phyloP scores from a whole-genome alignment of 2,329 filamentous ascomycete species.

The Claviceps maximensis region DNA sequence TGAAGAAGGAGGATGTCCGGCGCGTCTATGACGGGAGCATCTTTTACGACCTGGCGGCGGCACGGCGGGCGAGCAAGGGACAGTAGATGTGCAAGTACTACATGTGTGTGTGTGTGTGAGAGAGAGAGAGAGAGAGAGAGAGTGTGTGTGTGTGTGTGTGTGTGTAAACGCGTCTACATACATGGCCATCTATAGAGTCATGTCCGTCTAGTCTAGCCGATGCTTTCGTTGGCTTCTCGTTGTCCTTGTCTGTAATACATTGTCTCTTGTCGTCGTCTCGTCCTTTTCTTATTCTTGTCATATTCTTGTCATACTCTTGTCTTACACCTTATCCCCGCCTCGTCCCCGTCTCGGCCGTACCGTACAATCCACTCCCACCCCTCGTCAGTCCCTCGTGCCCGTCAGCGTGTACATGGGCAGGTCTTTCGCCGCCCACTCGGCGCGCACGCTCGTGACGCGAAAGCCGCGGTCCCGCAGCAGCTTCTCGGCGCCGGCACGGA shows the following conservation, averaged over 20 bases:
- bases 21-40: constrained; percentile 13
- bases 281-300: too few species aligned
- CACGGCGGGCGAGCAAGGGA: not conserved
- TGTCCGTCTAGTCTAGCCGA: too few species aligned
- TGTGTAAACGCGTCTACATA: too few species aligned
- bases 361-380: too few species aligned
- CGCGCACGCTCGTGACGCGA: constrained; percentile 5
- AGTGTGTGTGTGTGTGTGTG: too few species aligned
- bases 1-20: constrained; percentile 40
- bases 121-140: too few species aligned
- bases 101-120: too few species aligned
- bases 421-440: constrained; percentile 1
- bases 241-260: too few species aligned
- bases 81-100: not conserved
- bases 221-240: too few species aligned
- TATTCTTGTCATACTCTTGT: too few species aligned
- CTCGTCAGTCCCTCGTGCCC: not conserved
- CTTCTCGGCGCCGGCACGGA: constrained; percentile 4
- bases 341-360: not conserved
- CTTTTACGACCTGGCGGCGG: constrained; percentile 7
- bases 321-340: not conserved
- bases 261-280: too few species aligned
- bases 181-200: too few species aligned
- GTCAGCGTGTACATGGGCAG: not conserved
- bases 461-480: constrained; percentile 12